These are phyloP conservation scores for Suillus decipiens DNA, from an alignment of 768 basidiomycete species.

Conservation along the genomic window DNA sequence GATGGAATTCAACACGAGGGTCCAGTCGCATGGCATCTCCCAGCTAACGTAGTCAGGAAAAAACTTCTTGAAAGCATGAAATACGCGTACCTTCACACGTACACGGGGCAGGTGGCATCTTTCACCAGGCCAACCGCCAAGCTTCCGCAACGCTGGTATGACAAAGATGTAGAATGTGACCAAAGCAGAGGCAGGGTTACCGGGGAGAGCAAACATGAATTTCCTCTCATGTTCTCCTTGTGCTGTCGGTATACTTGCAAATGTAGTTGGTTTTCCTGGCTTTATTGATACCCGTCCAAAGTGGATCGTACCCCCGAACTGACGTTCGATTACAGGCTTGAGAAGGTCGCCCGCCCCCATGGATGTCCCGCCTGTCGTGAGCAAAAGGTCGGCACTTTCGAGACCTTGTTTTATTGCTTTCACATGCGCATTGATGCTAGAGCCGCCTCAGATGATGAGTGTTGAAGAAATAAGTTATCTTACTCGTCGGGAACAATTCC, in stretches of 20 bases:
- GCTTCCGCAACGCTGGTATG: conserved; percentile 69
- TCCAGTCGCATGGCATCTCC: conserved; percentile 67
- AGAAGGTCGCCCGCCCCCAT: conserved; percentile 89
- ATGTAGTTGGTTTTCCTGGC: conserved; percentile 88
- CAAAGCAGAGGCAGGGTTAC: conserved; percentile 86
- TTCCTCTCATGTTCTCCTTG: conserved; percentile 41
- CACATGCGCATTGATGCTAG: conserved; percentile 60
- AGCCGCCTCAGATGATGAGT: not conserved
- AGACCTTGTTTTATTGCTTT: conserved; percentile 58
- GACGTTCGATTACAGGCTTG: conserved; percentile 85
- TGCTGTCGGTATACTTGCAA: conserved; percentile 67
- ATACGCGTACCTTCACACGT: conserved; percentile 55
- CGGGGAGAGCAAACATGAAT: conserved; percentile 82
- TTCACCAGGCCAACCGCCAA: conserved; percentile 66
- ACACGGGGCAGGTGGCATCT: conserved; percentile 62
- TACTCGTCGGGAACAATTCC: conserved; percentile 80
- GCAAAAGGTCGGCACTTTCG: conserved; percentile 65
- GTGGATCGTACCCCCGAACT: conserved; percentile 74
- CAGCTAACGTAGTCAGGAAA: conserved; percentile 39
- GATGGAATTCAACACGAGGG: conserved; percentile 80
- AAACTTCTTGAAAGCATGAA: not conserved
- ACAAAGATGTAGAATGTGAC: conserved; percentile 88
- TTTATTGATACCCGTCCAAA: conserved; percentile 86
- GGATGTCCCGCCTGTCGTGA: conserved; percentile 89
- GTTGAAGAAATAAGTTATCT: conserved; percentile 21